Conservation (phyloP, 306 rosid species). For the Notholithocarpus densiflorus region DNA sequence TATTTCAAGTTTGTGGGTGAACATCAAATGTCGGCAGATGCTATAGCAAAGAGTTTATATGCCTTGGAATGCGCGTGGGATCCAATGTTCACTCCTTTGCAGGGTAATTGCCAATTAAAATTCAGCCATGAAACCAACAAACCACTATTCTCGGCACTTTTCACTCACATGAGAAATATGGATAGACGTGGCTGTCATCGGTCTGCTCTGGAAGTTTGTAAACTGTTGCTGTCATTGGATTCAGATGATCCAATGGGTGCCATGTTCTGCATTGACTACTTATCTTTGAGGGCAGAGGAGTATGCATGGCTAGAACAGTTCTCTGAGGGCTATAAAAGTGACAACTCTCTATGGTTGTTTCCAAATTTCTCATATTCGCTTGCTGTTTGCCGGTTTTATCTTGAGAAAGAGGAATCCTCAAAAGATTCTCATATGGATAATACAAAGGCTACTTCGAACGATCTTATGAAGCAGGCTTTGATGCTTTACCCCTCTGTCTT, state of each 20-base stretch:
- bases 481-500: slow-evolving; percentile 91
- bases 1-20: slow-evolving; percentile 87
- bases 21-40: slow-evolving; percentile 86
- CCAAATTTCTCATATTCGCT: slow-evolving; percentile 95
- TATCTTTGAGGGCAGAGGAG: slow-evolving; percentile 85
- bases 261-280: slow-evolving; percentile 83
- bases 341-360: slow-evolving; percentile 80
- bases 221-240: slow-evolving; percentile 83
- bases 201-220: slow-evolving; percentile 95
- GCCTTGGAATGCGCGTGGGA: slow-evolving; percentile 96
- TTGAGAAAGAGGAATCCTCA: slow-evolving; percentile 52
- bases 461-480: slow-evolving; percentile 95
- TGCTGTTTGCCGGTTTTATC: slow-evolving; percentile 74
- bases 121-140: slow-evolving; percentile 72
- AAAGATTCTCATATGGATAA: slow-evolving; percentile 29
- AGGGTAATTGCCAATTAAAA: slow-evolving; percentile 86
- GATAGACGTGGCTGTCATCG: slow-evolving; percentile 97
- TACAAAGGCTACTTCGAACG: slow-evolving; percentile 59
- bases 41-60: slow-evolving; percentile 72
- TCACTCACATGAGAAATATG: slow-evolving; percentile 86
- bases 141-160: slow-evolving; percentile 66
- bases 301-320: slow-evolving; percentile 86
- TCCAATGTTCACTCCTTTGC: slow-evolving; percentile 80
- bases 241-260: slow-evolving; percentile 94
- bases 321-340: slow-evolving; percentile 77